A percentile compares a stretch with the other conserved stretches of the same genome.
Evolutionary conservation across 345 rosid species (phyloP).

Genomic region (Sonneratia alba): DNA sequence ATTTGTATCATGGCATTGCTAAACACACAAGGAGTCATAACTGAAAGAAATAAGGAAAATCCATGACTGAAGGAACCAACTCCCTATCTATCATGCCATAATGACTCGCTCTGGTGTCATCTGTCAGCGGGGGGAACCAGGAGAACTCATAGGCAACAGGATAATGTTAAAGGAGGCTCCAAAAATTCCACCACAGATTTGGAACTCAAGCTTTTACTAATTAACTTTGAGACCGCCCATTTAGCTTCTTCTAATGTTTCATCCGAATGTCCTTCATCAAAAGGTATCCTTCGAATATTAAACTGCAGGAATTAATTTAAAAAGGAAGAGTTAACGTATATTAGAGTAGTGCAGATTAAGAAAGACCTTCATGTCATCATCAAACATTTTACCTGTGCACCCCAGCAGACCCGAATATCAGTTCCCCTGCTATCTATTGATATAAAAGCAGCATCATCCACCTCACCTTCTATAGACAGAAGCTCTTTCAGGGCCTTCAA

Average conservation of each 20-base stretch:
- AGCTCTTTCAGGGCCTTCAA: slow-evolving; percentile 72
- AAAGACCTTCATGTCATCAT: neutral
- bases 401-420: slow-evolving; percentile 85
- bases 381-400: slow-evolving; percentile 60
- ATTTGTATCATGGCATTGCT: too few species aligned
- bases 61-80: too few species aligned
- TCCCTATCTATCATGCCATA: neutral
- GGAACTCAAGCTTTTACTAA: slow-evolving; percentile 46
- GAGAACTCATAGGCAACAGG: too few species aligned
- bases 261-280: slow-evolving; percentile 56
- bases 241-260: slow-evolving; percentile 89
- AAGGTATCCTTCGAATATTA: slow-evolving; percentile 76
- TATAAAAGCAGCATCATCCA: slow-evolving; percentile 90
- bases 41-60: too few species aligned
- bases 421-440: slow-evolving; percentile 93
- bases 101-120: neutral
- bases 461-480: slow-evolving; percentile 51
- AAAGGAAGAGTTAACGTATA: neutral
- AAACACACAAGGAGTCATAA: too few species aligned
- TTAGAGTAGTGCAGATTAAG: neutral
- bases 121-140: neutral
- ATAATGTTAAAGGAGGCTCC: neutral
- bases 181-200: slow-evolving; percentile 20
- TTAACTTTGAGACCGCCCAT: slow-evolving; percentile 59
- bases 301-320: slow-evolving; percentile 29